Base-by-base conservation (phyloP, 2,329 filamentous ascomycete genomes). In the Epicoccum nigrum region DNA sequence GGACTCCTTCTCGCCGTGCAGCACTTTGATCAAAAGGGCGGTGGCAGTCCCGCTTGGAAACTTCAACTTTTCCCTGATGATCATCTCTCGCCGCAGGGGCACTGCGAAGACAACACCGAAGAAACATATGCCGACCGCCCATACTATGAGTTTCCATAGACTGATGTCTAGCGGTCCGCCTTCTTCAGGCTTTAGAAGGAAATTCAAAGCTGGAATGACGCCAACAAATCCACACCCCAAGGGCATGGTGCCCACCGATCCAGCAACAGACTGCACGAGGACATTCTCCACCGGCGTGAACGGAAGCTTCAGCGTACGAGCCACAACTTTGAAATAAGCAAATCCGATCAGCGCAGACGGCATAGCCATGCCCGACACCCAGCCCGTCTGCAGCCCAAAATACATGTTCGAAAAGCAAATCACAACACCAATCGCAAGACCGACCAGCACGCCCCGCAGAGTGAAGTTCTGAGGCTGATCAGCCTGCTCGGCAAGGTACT, bases 391-490 rank as follows among this genome's bases (percentile, higher is more conserved):
- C 25, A 99, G 80, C n/a, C 94, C 94, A 71, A 99, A 99, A 74
- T 97, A 99, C 80, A 95, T 97, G 71, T 99, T 99, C 44, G 90
- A 95, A 72, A 96, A 96, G 69, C 90, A 94, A 67, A 97, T 96
- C 47, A 97, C 80, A 4, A 94, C 84, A 32, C 94, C 94, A 57
- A 99, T 94, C 3, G 84, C 77, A 5, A 96, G 79, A 13, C 94
- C 94, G 21, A 90, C 90, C 4, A 85, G 69, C 31, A 97, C 81
- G 42, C 91, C 91, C 48, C 94, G 87, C 20, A 87, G 51, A 0
- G 94, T 97, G 76, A 99, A 97, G 76, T 91, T 92, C 38, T 83
- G 83, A 5, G 78, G 76, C 55, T 79, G 71, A 5, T 64, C 59
- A 3, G 75, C 74, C 48, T 58, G 59, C 23, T 70, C 58, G 6